phyloP scores from a whole-genome alignment of 2,329 filamentous ascomycete genomes.

The Aspergillus pseudonomiae region DNA sequence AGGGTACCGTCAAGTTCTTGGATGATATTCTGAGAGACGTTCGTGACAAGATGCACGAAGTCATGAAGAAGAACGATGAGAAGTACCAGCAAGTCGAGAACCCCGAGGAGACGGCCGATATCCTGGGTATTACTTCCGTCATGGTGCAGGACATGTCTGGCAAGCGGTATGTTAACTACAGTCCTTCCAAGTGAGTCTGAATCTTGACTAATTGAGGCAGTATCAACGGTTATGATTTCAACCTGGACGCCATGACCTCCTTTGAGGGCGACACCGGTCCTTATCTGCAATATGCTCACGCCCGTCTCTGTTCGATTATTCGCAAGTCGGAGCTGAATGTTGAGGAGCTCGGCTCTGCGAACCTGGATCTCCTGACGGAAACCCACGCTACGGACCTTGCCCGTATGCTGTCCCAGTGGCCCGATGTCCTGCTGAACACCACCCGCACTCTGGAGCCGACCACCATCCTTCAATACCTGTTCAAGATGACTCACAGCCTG shows the following conservation, averaged over 20 bases:
- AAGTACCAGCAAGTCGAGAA: conserved; percentile 92
- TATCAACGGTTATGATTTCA: conserved; percentile 67
- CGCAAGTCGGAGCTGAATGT: conserved; percentile 56
- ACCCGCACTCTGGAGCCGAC: conserved; percentile 68
- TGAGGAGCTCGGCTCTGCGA: conserved; percentile 56
- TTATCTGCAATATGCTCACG: conserved; percentile 67
- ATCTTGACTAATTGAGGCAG: conserved; percentile 50
- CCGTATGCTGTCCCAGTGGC: conserved; percentile 65
- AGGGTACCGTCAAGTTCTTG: conserved; percentile 73
- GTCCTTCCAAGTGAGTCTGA: conserved; percentile 35
- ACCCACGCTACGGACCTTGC: conserved; percentile 64
- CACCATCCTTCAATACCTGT: conserved; percentile 68
- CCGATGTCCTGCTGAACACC: conserved; percentile 65
- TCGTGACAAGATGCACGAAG: conserved; percentile 94
- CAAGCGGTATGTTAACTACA: conserved; percentile 66
- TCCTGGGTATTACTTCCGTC: conserved; percentile 87
- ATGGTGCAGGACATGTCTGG: conserved; percentile 99
- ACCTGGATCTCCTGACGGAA: conserved; percentile 64
- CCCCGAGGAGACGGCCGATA: conserved; percentile 80
- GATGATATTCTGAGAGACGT: conserved; percentile 77
- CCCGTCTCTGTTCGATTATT: conserved; percentile 61
- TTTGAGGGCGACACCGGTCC: conserved; percentile 69
- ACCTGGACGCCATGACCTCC: conserved; percentile 66
- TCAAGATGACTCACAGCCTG: conserved; percentile 66
- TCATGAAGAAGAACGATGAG: conserved; percentile 85